Evolutionary conservation across 306 rosid genomes (phyloP).

Genomic region (Malus sieversii): DNA sequence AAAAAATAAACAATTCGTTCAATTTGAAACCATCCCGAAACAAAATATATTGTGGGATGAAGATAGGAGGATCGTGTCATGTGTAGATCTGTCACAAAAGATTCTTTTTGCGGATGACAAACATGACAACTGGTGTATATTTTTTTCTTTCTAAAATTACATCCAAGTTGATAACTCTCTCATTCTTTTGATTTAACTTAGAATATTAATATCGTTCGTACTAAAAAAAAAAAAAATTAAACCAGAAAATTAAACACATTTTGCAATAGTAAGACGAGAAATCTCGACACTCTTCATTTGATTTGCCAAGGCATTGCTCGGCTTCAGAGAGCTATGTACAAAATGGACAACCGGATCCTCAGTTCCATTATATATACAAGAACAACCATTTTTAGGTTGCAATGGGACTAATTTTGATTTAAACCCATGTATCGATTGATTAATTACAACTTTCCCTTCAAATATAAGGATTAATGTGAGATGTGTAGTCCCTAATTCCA

Average conservation of each 20-base stretch:
- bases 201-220: too few species aligned
- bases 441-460: slow-evolving; percentile 19
- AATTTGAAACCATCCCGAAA: too few species aligned
- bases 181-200: too few species aligned
- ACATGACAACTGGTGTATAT: too few species aligned
- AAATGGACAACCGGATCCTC: neutral
- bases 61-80: too few species aligned
- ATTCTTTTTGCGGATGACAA: too few species aligned
- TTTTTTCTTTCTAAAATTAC: too few species aligned
- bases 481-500: slow-evolving; percentile 73
- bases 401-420: neutral
- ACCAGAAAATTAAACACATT: neutral
- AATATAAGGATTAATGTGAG: slow-evolving; percentile 79
- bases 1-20: too few species aligned
- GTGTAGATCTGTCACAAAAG: too few species aligned
- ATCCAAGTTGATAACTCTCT: too few species aligned
- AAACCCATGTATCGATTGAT: neutral
- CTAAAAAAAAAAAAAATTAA: too few species aligned
- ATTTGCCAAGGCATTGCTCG: neutral
- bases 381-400: neutral
- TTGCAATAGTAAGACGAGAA: neutral
- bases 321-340: slow-evolving; percentile 15
- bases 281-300: neutral
- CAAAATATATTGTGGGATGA: too few species aligned
- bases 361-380: slow-evolving; percentile 3